Base-by-base conservation (phyloP, 306 rosid species). In the Quillaja saponaria region DNA sequence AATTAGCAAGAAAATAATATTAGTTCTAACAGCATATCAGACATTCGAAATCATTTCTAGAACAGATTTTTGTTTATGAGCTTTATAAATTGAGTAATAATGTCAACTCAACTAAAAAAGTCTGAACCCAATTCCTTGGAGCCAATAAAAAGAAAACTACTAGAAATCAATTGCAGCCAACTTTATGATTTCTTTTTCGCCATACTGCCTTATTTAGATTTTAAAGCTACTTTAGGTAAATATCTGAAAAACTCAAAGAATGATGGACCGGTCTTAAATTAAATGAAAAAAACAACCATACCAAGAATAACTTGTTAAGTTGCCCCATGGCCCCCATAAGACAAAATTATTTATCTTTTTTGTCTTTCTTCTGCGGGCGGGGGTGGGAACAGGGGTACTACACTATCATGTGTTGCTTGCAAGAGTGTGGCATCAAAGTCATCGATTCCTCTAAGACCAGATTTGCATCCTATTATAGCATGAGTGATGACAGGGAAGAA, bases 1-100 rank as follows among this genome's bases (percentile, higher is more conserved):
- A 47, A 77, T 73, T 72, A 80, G 76, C 58, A 83, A 55, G 34
- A 80, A 28, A 68, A 68, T 81, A 52, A 10, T 16, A 61, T 71
- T 54, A 85, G 25, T 51, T 61, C 48, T 58, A 67, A 61, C 17
- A 75, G 38, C 13, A 80, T 63, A 63, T 18, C 34, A 69, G 28
- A 64, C 50, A 55, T 60, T 40, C 11, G 21, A 55, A 55, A 49
- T 12, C 39, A 39, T 20, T 57, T 25, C 37, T 46, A 33, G 18
- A 66, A 39, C 21, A 21, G 28, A n/a, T 16, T 61, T 40, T 47
- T 42, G 37, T 19, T 31, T 20, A 41, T 48, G 40, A 55, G 34
- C 52, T 13, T 18, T 2, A 34, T 57, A 34, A 1, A 35, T 60
- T 53, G 20, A 37, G 20, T 6, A 60, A 66, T 34, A 47, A 71